phyloP scores from a whole-genome alignment of 2,329 filamentous ascomycete genomes.

The Xylaria sp. region DNA sequence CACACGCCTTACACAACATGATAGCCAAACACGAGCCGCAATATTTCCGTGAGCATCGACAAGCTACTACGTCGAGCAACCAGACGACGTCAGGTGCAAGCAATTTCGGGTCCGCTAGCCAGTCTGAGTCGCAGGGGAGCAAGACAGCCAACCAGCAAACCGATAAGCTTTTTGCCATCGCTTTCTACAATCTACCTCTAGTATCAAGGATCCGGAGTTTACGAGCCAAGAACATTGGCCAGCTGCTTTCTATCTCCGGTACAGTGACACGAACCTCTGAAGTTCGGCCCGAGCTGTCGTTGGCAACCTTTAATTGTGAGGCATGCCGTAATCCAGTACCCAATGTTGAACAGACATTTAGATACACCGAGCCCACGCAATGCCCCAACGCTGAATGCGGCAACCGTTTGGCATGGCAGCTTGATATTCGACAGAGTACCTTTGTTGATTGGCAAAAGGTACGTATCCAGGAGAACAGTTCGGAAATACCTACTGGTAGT shows the following conservation, averaged over 20 bases:
- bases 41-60: slow-evolving; percentile 93
- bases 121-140: slow-evolving; percentile 72
- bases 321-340: slow-evolving; percentile 84
- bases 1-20: slow-evolving; percentile 87
- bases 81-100: slow-evolving; percentile 75
- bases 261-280: slow-evolving; percentile 97
- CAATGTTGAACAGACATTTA: slow-evolving; percentile 96
- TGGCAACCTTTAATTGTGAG: slow-evolving; percentile 93
- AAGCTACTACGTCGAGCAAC: slow-evolving; percentile 79
- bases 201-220: slow-evolving; percentile 87
- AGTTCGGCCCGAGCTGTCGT: slow-evolving; percentile 90
- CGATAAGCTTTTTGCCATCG: slow-evolving; percentile 92
- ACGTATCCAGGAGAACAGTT: slow-evolving; percentile 96
- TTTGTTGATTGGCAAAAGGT: slow-evolving; percentile 99
- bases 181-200: slow-evolving; percentile 91
- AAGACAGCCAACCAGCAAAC: slow-evolving; percentile 93
- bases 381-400: slow-evolving; percentile 89
- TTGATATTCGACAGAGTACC: slow-evolving; percentile 97
- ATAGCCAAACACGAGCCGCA: slow-evolving; percentile 94
- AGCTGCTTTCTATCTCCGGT: slow-evolving; percentile 93
- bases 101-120: slow-evolving; percentile 68
- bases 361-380: slow-evolving; percentile 95
- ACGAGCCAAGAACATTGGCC: slow-evolving; percentile 89
- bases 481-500: slow-evolving; percentile 96
- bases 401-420: slow-evolving; percentile 91